phyloP scores from a whole-genome alignment of 345 rosid species.

The Dipteronia sinensis region DNA sequence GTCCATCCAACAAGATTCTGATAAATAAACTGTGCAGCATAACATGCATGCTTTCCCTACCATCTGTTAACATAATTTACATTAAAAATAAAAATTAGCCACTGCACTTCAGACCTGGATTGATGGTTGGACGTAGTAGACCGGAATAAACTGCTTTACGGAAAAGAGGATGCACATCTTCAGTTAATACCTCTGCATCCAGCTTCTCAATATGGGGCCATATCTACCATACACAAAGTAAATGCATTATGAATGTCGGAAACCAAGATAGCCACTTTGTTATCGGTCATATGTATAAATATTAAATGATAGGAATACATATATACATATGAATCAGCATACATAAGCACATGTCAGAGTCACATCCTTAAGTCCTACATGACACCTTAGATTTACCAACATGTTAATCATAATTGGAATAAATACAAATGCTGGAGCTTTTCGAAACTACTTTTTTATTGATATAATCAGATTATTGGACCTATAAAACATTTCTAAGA shows the following conservation, averaged over 20 bases:
- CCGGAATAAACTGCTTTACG: constrained; percentile 70
- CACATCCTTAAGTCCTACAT: background rate
- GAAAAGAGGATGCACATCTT: constrained; percentile 76
- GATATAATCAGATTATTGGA: background rate
- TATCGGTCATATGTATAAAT: background rate
- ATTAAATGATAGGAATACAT: background rate
- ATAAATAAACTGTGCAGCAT: background rate
- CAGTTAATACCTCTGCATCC: constrained; percentile 63
- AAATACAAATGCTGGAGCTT: background rate
- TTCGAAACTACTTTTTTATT: no score
- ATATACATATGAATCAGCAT: background rate
- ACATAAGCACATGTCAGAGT: background rate
- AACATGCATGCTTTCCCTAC: background rate
- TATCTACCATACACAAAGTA: constrained; percentile 49
- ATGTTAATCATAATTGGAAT: background rate
- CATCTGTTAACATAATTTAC: constrained; percentile 16
- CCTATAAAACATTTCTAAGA: background rate
- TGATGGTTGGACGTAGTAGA: constrained; percentile 41
- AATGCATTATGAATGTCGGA: constrained; percentile 13
- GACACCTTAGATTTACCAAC: background rate
- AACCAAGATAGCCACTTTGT: background rate
- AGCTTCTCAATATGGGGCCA: constrained; percentile 86
- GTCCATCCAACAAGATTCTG: background rate
- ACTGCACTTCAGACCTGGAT: constrained; percentile 18
- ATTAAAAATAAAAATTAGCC: background rate